These are phyloP conservation scores for Gossypium gossypioides DNA, from an alignment of 441 rosid genomes.

Conservation along the genomic window DNA sequence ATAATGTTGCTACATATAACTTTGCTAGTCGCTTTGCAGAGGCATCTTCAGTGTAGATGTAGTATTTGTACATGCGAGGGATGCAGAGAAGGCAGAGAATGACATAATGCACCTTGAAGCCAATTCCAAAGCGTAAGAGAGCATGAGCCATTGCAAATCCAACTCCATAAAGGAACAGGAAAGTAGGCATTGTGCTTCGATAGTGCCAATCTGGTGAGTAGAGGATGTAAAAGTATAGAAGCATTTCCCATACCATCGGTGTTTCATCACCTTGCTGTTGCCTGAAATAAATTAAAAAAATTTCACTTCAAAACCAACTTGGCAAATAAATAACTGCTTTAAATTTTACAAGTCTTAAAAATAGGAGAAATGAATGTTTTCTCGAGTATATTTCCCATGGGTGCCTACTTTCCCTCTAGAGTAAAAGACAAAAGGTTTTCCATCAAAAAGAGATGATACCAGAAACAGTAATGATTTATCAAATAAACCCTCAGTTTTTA, in stretches of 20 bases:
- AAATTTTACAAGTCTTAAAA: not conserved
- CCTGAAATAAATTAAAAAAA: slow-evolving; percentile 31
- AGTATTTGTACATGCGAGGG: slow-evolving; percentile 91
- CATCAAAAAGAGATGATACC: not conserved
- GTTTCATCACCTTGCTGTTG: slow-evolving; percentile 93
- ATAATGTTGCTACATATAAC: slow-evolving; percentile 51
- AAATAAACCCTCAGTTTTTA: not conserved
- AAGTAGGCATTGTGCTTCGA: slow-evolving; percentile 81
- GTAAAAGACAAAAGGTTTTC: not conserved
- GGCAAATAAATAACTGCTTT: not conserved
- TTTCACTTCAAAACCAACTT: slow-evolving; percentile 2
- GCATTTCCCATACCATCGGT: slow-evolving; percentile 93
- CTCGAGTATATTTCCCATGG: not conserved
- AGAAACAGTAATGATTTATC: not conserved
- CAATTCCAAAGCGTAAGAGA: slow-evolving; percentile 50
- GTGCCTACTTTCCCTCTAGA: not conserved
- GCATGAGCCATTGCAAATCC: slow-evolving; percentile 64
- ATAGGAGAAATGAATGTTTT: not conserved
- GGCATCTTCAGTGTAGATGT: slow-evolving; percentile 58
- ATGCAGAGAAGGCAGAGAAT: slow-evolving; percentile 74
- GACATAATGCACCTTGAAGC: slow-evolving; percentile 79
- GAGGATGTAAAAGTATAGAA: slow-evolving; percentile 79
- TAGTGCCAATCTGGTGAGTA: slow-evolving; percentile 98
- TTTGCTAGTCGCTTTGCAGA: slow-evolving; percentile 66
- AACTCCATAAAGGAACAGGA: slow-evolving; percentile 71